phyloP scores from a whole-genome alignment of 2,329 filamentous ascomycete species.

The Ceratocystis variospora region DNA sequence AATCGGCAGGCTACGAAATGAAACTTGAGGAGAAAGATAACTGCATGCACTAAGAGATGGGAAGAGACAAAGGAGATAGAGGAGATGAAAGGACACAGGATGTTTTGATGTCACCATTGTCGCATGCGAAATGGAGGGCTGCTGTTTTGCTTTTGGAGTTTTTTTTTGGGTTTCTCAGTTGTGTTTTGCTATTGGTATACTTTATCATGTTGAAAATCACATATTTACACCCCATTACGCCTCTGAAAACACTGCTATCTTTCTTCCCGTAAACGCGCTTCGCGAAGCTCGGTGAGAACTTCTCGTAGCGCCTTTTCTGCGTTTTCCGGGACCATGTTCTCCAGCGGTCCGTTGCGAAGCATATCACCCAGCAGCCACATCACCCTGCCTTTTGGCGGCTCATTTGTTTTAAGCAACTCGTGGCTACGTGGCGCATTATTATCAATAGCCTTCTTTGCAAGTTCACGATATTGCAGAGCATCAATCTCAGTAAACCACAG shows the following conservation, averaged over 20 bases:
- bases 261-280: no score
- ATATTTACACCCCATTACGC: neutral
- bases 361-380: constrained; percentile 49
- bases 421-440: constrained; percentile 31
- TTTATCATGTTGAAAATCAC: neutral
- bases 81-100: neutral
- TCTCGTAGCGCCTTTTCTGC: constrained; percentile 35
- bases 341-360: constrained; percentile 40
- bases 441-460: constrained; percentile 33
- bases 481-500: constrained; percentile 44
- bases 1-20: constrained; percentile 47
- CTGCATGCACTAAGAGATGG: neutral
- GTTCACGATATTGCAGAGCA: constrained; percentile 33
- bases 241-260: neutral
- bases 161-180: neutral
- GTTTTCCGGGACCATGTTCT: constrained; percentile 39
- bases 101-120: neutral
- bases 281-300: constrained; percentile 11
- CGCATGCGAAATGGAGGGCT: neutral
- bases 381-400: constrained; percentile 42
- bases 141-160: neutral
- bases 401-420: constrained; percentile 34
- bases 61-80: neutral
- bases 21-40: constrained; percentile 36
- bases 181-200: neutral